Evolutionary conservation across 176 grass and related monocot genomes (phyloP).

Genomic region (Hsuehochloa calcarea): DNA sequence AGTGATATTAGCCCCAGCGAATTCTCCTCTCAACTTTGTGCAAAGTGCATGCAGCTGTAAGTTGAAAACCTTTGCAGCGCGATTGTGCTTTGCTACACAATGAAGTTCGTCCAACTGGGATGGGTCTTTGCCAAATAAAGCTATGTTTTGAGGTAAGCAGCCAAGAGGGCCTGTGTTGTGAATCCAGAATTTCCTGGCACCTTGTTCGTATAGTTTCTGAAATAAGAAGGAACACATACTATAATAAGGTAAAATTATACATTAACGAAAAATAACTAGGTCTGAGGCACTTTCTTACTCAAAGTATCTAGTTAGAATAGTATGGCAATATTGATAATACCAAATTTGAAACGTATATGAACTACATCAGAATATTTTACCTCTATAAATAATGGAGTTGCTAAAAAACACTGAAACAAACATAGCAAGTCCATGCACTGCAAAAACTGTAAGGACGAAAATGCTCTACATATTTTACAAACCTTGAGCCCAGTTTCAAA

Average conservation of each 20-base stretch:
- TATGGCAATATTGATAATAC: background rate
- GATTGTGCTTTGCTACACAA: constrained; percentile 84
- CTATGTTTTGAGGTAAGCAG: constrained; percentile 92
- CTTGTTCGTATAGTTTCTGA: constrained; percentile 84
- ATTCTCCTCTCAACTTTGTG: constrained; percentile 64
- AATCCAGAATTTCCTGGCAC: constrained; percentile 99
- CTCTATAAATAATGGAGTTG: background rate
- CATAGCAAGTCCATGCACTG: background rate
- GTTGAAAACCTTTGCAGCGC: constrained; percentile 85
- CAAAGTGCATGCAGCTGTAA: constrained; percentile 85
- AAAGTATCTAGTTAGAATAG: background rate
- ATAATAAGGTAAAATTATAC: background rate
- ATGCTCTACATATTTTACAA: constrained; percentile 10
- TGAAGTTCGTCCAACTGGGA: constrained; percentile 71
- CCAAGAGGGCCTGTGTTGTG: constrained; percentile 96
- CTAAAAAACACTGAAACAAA: background rate
- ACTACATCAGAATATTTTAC: background rate
- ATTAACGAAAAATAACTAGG: background rate
- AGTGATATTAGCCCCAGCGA: constrained; percentile 66
- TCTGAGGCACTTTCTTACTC: background rate
- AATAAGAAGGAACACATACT: constrained; percentile 4
- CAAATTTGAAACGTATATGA: background rate
- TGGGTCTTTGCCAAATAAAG: constrained; percentile 73
- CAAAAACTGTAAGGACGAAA: constrained; percentile 8
- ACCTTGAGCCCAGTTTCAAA: constrained; percentile 93